Conservation (phyloP, 306 rosid species). For the Abrus precatorius region DNA sequence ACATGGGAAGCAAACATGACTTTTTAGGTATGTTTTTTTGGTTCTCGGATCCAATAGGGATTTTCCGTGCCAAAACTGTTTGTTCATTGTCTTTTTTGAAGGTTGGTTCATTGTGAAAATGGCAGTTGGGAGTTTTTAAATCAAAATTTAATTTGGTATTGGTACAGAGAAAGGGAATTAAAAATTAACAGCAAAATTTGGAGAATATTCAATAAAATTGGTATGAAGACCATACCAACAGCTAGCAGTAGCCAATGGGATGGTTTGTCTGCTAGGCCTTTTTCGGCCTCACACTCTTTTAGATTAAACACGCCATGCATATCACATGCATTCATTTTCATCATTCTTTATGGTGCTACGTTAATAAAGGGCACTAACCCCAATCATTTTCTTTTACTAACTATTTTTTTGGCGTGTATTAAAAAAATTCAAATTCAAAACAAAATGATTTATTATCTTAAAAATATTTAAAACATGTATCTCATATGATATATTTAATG, state of each 20-base stretch:
- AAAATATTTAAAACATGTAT: too few relatives aligned
- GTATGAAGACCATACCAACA: constrained; percentile 15
- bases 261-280: neutral
- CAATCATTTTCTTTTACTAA: constrained; percentile 36
- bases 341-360: constrained; percentile 2
- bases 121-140: neutral
- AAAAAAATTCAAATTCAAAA: too few relatives aligned
- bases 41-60: constrained; percentile 12
- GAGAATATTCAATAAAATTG: neutral
- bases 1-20: constrained; percentile 39
- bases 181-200: neutral
- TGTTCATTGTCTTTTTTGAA: neutral
- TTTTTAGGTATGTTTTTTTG: constrained; percentile 40
- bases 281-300: neutral
- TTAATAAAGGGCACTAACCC: constrained; percentile 31
- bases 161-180: neutral
- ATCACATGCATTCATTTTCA: constrained; percentile 42
- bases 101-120: constrained; percentile 8
- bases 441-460: too few relatives aligned
- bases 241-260: neutral
- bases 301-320: constrained; percentile 28
- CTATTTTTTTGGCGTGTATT: too few relatives aligned
- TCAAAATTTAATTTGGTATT: neutral
- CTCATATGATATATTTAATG: too few relatives aligned
- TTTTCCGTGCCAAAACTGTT: constrained; percentile 35